phyloP scores from a whole-genome alignment of 2,329 filamentous ascomycete genomes.

The Penicillium italicum region DNA sequence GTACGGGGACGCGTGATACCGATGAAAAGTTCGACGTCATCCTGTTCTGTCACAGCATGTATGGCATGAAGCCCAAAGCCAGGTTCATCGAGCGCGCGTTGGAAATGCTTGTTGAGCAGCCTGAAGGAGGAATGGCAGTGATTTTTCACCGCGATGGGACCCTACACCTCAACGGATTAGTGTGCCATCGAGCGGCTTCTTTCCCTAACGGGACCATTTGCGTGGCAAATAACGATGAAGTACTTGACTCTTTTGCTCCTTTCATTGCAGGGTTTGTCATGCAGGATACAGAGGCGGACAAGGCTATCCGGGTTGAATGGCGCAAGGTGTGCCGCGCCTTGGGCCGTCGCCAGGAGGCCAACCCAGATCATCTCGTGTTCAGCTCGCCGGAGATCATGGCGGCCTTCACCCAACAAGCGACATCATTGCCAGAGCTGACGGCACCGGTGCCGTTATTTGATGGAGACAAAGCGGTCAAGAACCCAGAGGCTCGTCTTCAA shows the following conservation, averaged over 20 bases:
- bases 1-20: constrained; percentile 17
- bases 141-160: constrained; percentile 54
- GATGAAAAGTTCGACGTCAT: constrained; percentile 52
- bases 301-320: constrained; percentile 43
- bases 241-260: constrained; percentile 50
- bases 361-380: constrained; percentile 47
- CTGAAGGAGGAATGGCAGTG: constrained; percentile 44
- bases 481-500: constrained; percentile 46
- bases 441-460: constrained; percentile 39
- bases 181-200: constrained; percentile 47
- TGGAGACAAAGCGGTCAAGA: constrained; percentile 2
- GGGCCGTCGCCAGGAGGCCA: constrained; percentile 38
- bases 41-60: constrained; percentile 63
- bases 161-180: constrained; percentile 48
- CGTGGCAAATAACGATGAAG: constrained; percentile 46
- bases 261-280: constrained; percentile 51
- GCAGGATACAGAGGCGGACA: constrained; percentile 20
- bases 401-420: constrained; percentile 49
- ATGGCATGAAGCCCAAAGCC: constrained; percentile 54
- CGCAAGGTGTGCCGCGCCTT: constrained; percentile 52
- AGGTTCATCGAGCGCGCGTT: constrained; percentile 48
- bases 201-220: constrained; percentile 47
- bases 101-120: constrained; percentile 42
- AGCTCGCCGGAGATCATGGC: constrained; percentile 50
- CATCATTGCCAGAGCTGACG: constrained; percentile 43